These are phyloP conservation scores for Gillenia trifoliata DNA, from an alignment of 306 rosid genomes.

Conservation along the genomic window DNA sequence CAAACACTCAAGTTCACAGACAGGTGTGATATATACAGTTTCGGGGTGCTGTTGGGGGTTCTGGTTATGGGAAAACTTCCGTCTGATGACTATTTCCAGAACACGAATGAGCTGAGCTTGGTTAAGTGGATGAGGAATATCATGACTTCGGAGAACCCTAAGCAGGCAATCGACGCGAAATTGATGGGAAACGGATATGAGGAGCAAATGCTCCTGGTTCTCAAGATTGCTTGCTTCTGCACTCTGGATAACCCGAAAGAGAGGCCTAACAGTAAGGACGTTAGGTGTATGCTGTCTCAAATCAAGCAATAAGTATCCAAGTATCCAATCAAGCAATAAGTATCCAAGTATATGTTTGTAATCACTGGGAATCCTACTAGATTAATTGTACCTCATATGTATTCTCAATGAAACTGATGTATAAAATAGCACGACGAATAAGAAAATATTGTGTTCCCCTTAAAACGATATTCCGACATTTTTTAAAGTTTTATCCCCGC, in stretches of 20 bases:
- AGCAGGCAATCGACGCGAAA: slow-evolving; percentile 46
- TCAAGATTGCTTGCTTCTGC: slow-evolving; percentile 90
- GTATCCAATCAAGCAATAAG: slow-evolving; percentile 48
- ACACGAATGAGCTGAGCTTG: slow-evolving; percentile 65
- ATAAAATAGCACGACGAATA: not conserved
- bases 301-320: slow-evolving; percentile 42
- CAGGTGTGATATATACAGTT: slow-evolving; percentile 85
- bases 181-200: slow-evolving; percentile 65
- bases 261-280: slow-evolving; percentile 87
- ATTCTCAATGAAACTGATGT: not conserved
- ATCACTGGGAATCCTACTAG: not conserved
- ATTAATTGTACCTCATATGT: not conserved
- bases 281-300: slow-evolving; percentile 73
- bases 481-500: not conserved
- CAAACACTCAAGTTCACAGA: slow-evolving; percentile 83
- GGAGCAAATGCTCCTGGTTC: slow-evolving; percentile 85
- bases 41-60: slow-evolving; percentile 75
- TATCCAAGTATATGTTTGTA: not conserved
- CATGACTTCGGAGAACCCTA: slow-evolving; percentile 60
- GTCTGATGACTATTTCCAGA: slow-evolving; percentile 63
- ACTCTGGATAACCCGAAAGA: slow-evolving; percentile 74
- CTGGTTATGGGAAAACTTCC: slow-evolving; percentile 79
- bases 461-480: not conserved
- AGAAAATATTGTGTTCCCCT: not conserved
- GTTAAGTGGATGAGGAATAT: slow-evolving; percentile 78